Evolutionary conservation across 2,329 filamentous ascomycete genomes (phyloP), one percentile per base, ranked within the genome.

Genomic region (Clonostachys sp.): DNA sequence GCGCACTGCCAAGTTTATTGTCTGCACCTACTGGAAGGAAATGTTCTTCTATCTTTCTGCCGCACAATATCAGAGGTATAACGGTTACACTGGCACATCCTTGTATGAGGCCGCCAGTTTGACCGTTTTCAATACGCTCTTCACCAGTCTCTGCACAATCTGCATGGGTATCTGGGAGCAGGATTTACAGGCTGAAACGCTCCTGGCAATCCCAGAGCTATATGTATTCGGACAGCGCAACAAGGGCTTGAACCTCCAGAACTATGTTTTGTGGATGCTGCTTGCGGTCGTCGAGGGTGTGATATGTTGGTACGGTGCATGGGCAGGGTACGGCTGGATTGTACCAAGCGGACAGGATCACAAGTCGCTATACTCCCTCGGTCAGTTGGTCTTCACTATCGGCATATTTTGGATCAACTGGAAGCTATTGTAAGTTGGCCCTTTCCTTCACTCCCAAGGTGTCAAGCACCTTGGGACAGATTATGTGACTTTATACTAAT

Each of bases 101-200:
- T 74, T 97, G 17, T 96, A 95, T 70, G 91, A 97, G 64, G 81
- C 81, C 2, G 92, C 87, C 70, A 89, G 86, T 53, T 68, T 97
- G 60, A 94, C 87, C 42, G 90, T 95, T 62, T 92, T 96, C 72
- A 97, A 97, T 61, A 94, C 90, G 2, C 78, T 96, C 12, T 97
- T 97, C 66, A 96, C 92, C 1, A 94, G 88, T 49, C 73, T 96
- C 3, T 84, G 86, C 40, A 89, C 94, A 20, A 95, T 97, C 53
- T 87, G 95, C 57, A 80, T 95, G 53, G 92, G 91, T 12, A 86
- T 96, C 16, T 95, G 94, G 68, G 91, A 96, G 61, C 90, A 96
- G 62, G 92, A 97, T 60, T 76, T 97, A 4, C 73, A 78, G 5
- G 86, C 91, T 0, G 83, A 89, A 34, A 97, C 92, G 0, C 74